Evolutionary conservation across 2,329 filamentous ascomycete genomes (phyloP).

Genomic region (Phoma sp.): DNA sequence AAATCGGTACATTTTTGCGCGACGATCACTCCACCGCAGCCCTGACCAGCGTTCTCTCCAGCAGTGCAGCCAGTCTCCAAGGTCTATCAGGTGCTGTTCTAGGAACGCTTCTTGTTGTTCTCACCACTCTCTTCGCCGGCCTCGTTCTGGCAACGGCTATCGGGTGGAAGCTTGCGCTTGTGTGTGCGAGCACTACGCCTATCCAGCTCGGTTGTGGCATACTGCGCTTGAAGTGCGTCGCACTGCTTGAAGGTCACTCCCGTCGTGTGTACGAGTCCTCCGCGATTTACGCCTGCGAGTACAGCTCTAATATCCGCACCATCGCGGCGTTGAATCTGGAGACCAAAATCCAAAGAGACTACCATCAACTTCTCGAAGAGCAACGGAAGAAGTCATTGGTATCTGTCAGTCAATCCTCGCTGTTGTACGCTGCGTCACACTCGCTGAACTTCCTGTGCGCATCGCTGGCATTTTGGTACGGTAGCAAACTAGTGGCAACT

Average conservation of each 20-base stretch:
- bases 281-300: slow-evolving; percentile 77
- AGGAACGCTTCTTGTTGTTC: slow-evolving; percentile 80
- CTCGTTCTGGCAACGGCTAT: slow-evolving; percentile 72
- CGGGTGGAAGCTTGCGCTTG: slow-evolving; percentile 84
- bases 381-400: slow-evolving; percentile 73
- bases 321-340: slow-evolving; percentile 87
- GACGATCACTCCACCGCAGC: slow-evolving; percentile 72
- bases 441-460: slow-evolving; percentile 62
- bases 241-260: not conserved
- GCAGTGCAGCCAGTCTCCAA: slow-evolving; percentile 75
- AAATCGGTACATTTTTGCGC: no score
- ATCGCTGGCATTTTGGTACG: slow-evolving; percentile 26
- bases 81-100: slow-evolving; percentile 87
- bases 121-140: slow-evolving; percentile 76
- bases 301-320: slow-evolving; percentile 86
- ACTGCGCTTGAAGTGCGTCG: slow-evolving; percentile 75
- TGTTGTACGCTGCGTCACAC: slow-evolving; percentile 82
- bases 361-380: slow-evolving; percentile 65
- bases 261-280: not conserved
- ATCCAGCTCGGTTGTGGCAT: slow-evolving; percentile 78
- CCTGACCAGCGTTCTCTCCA: not conserved
- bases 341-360: slow-evolving; percentile 69
- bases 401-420: slow-evolving; percentile 75
- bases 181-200: slow-evolving; percentile 79
- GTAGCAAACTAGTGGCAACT: slow-evolving; percentile 18